These are phyloP conservation scores for Phytophthora capsici DNA, from an alignment of 352 stramenopile genomes.

Conservation along the genomic window DNA sequence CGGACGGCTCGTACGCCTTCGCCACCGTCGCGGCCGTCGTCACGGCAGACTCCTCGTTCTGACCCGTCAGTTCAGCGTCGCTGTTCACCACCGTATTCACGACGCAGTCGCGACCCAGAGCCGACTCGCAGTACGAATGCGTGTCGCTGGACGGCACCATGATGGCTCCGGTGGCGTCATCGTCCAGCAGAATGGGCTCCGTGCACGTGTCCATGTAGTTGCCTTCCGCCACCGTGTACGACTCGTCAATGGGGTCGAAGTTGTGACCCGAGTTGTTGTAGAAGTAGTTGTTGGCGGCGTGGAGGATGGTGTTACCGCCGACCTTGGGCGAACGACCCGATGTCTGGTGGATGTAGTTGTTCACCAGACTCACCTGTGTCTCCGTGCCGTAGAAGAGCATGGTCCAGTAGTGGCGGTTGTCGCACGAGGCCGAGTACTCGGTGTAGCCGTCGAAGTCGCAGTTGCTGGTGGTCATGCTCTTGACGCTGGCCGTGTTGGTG, in stretches of 20 bases:
- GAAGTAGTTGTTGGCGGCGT: not conserved
- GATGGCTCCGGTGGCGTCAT: slow-evolving; percentile 20
- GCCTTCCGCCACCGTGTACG: slow-evolving; percentile 11
- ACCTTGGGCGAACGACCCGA: slow-evolving; percentile 38
- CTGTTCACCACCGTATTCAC: not conserved
- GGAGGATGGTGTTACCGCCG: slow-evolving; percentile 15
- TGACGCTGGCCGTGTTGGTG: not conserved
- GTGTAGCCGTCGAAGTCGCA: not conserved
- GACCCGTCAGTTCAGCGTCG: slow-evolving; percentile 16
- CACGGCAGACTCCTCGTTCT: slow-evolving; percentile 27
- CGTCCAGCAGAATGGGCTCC: slow-evolving; percentile 19
- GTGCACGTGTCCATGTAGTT: slow-evolving; percentile 43
- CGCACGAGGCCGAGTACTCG: not conserved
- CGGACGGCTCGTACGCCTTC: slow-evolving; percentile 22
- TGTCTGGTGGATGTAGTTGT: slow-evolving; percentile 30
- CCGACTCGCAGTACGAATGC: not conserved
- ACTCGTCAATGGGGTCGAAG: not conserved
- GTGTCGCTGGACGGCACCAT: slow-evolving; percentile 19
- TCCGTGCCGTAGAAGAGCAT: slow-evolving; percentile 49
- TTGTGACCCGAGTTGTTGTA: not conserved
- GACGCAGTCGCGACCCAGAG: not conserved
- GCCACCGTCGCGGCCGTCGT: slow-evolving; percentile 17
- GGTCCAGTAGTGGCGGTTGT: slow-evolving; percentile 50
- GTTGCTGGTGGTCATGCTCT: not conserved
- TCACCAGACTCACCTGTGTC: slow-evolving; percentile 39